phyloP scores from a whole-genome alignment of 306 rosid species.

The Pachyrhizus erosus region DNA sequence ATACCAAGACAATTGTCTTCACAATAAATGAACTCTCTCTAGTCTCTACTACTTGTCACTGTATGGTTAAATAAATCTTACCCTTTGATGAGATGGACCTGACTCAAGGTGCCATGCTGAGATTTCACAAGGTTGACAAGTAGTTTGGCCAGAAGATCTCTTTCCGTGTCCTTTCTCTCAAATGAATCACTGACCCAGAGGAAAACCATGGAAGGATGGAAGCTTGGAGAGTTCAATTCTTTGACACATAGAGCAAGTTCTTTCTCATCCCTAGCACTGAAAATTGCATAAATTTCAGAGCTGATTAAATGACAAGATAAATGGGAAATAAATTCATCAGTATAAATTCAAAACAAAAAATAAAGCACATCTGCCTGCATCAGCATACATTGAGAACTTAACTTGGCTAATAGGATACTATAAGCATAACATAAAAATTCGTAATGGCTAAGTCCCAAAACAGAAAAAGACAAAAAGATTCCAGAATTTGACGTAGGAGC shows the following conservation, averaged over 20 bases:
- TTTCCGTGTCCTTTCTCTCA: conserved; percentile 79
- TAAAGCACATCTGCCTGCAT: not conserved
- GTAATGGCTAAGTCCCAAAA: not conserved
- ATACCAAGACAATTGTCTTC: not conserved
- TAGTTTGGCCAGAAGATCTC: conserved; percentile 74
- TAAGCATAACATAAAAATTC: not conserved
- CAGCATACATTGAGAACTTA: not conserved
- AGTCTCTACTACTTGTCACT: not conserved
- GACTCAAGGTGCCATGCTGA: conserved; percentile 61
- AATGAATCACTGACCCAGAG: conserved; percentile 87
- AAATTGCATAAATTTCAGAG: conserved; percentile 26
- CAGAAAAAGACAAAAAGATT: not conserved
- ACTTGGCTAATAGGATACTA: not conserved
- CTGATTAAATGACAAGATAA: not conserved
- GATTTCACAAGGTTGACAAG: conserved; percentile 73
- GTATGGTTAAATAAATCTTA: conserved; percentile 37
- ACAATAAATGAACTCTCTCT: not conserved
- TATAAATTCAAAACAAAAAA: not conserved
- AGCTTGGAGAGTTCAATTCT: conserved; percentile 81
- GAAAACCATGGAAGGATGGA: conserved; percentile 82
- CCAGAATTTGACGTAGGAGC: not conserved
- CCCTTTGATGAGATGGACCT: conserved; percentile 77
- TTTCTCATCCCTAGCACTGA: conserved; percentile 84
- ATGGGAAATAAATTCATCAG: not conserved
- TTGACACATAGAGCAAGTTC: conserved; percentile 77